Evolutionary conservation across 2,329 filamentous ascomycete species (phyloP).

Genomic region (Teratosphaeria epicoccoides): DNA sequence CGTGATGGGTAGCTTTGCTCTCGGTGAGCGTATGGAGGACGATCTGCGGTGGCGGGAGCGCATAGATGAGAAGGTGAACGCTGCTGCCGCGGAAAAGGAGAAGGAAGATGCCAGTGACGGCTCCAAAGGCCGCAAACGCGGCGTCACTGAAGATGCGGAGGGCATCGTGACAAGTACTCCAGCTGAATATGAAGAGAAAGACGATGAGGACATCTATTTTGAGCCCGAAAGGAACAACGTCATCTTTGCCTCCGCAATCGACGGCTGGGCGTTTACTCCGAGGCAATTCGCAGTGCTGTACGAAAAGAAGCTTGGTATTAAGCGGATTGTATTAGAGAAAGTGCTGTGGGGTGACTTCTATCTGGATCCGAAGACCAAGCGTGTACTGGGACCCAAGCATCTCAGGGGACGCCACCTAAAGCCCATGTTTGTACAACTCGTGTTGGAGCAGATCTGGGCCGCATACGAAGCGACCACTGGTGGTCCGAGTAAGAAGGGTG

Average conservation of each 20-base stretch:
- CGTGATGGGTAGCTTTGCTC: constrained; percentile 93
- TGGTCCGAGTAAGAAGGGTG: constrained; percentile 70
- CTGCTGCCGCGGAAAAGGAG: constrained; percentile 40
- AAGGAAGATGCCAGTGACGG: constrained; percentile 19
- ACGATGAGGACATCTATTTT: constrained; percentile 97
- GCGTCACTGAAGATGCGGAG: constrained; percentile 47
- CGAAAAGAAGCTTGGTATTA: constrained; percentile 94
- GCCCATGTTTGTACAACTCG: constrained; percentile 94
- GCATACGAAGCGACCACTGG: constrained; percentile 85
- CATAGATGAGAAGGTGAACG: constrained; percentile 75
- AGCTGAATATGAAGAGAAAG: constrained; percentile 69
- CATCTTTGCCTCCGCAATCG: constrained; percentile 93
- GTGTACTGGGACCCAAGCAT: constrained; percentile 81
- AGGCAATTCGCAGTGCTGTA: constrained; percentile 88
- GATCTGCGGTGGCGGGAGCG: constrained; percentile 91
- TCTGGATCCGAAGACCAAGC: constrained; percentile 91
- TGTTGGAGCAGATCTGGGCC: constrained; percentile 92
- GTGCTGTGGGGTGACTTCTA: constrained; percentile 97
- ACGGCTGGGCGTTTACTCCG: constrained; percentile 98
- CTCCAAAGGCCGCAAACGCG: constrained; percentile 32
- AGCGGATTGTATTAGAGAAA: constrained; percentile 76
- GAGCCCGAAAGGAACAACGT: constrained; percentile 97
- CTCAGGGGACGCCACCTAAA: constrained; percentile 84
- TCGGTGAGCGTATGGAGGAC: constrained; percentile 97
- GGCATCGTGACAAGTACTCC: constrained; percentile 38